Base-by-base conservation (phyloP, 148 eudicot genomes). In the Fallopia convolvulus region DNA sequence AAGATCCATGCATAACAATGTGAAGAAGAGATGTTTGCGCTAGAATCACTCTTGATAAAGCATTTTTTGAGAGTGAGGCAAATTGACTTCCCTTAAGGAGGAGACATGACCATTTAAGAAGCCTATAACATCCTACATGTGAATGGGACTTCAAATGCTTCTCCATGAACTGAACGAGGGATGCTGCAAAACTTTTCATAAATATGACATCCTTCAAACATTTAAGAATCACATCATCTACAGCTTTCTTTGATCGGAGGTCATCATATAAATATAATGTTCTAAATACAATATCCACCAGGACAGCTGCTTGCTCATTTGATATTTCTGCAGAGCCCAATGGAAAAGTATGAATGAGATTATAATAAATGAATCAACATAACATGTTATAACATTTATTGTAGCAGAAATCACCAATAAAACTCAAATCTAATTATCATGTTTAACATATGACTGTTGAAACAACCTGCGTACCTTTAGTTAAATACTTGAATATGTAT, bases 111-210 rank as follows among this genome's bases (percentile, higher is more conserved):
- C 99, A 95, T 76, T 87, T 92, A 46, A 92, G 84, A 83, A 95
- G 90, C 88, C 97, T 88, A 79, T 87, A 85, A 70, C 93, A 84
- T 79, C 97, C 99, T 32, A 90, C 77, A 79, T 77, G 84, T 76
- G 92, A 88, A 72, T 87, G 90, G 75, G 81, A 88, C 82, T 88
- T 95, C 66, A 81, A 76, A 77, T 86, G 97, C 83, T 89, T 92
- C 83, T 95, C 99, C 93, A 92, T 91, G 81, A 78, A 75, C 86
- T 89, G 99, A 53, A 95, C 97, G 81, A 91, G 87, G 71, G 88
- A 84, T 75, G 92, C 97, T 23, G 99, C 97, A 86, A 95, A 95
- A 77, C 82, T 84, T 83, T 92, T 95, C 93, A 92, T 87, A 72
- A 90, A 92, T 52, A 76, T 63, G 85, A 79, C 86, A 80, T 89